Conservation (phyloP, 169 alveolate species). For the Plasmodium chabaudi region DNA sequence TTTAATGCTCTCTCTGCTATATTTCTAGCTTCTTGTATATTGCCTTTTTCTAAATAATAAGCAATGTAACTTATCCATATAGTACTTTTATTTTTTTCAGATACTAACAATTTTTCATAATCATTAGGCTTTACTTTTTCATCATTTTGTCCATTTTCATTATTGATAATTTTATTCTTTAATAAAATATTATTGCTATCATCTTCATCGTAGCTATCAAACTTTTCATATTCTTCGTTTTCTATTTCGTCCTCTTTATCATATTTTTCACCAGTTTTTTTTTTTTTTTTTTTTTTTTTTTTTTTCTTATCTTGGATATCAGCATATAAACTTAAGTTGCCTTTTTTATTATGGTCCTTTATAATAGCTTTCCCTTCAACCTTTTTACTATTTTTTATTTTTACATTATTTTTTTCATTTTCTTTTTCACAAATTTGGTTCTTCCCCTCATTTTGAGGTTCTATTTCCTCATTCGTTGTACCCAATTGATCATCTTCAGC, state of each 20-base stretch:
- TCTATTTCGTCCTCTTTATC: neutral
- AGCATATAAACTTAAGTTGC: conserved; percentile 40
- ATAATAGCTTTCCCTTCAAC: conserved; percentile 38
- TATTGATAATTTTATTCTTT: conserved; percentile 1
- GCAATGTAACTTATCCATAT: conserved; percentile 87
- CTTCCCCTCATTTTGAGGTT: neutral
- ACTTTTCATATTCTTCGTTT: neutral
- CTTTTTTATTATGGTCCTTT: conserved; percentile 10
- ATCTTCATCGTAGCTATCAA: neutral
- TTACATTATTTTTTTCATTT: neutral
- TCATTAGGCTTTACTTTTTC: conserved; percentile 44
- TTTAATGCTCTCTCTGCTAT: conserved; percentile 87
- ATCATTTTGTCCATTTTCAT: neutral
- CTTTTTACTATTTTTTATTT: conserved; percentile 30
- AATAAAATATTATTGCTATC: neutral
- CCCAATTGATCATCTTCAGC: neutral
- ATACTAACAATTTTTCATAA: conserved; percentile 76
- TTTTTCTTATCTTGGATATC: conserved; percentile 9
- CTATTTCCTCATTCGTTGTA: neutral
- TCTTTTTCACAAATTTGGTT: neutral
- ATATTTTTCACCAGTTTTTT: neutral
- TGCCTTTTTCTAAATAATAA: conserved; percentile 84
- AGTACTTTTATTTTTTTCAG: conserved; percentile 81
- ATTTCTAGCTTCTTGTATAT: conserved; percentile 86
- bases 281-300: neutral